Evolutionary conservation across 495 filamentous ascomycete species (phyloP), one percentile per base, ranked within the genome.

Genomic region (Pseudevernia furfuracea): DNA sequence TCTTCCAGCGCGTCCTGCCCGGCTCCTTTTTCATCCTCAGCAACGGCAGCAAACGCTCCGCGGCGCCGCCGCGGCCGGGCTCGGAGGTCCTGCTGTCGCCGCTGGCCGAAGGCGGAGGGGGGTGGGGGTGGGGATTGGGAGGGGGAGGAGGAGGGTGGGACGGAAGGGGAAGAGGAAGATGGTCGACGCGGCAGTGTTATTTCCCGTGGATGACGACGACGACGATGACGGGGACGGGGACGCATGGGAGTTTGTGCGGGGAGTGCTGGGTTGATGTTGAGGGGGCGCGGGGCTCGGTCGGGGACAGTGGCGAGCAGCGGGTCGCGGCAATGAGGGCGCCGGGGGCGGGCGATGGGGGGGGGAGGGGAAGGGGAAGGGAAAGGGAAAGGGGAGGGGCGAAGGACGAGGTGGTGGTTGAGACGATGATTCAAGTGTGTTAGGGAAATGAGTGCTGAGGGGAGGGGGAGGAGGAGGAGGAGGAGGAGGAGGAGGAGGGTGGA

Each of bases 1-100:
- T 80, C 17, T 41, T 76, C 25, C 64, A 41, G 19, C 59, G 52
- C 28, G 23, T 66, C 52, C 56, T 66, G 0, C 67, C 59, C 8
- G 9, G 48, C 9, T 41, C 64, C 9, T 63, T 66, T n/a, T 66
- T 64, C 60, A 41, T 66, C 30, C 46, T 66, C 28, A 55, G 32
- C 44, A 46, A 46, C 43, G 8, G 21, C 44, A 48, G 44, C 48
- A 52, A 52, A 15, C 48, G 23, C 11, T 52, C 48, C 23, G 2
- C 25, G n/a, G 10, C 12, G 37, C 12, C 37, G 37, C 37, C 37
- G 37, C 2, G 10, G 37, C 46, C 46, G 10, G 0, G 21, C 44
- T 48, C 46, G 0, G 10, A 12, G 1, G 23, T 9, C 21, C 8
- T 23, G 44, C 21, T 46, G n/a, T 44, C 41, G 41, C 41, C 41